Evolutionary conservation across 345 rosid species (phyloP), one percentile per base, ranked within the genome.

Genomic region (Acer campestre): DNA sequence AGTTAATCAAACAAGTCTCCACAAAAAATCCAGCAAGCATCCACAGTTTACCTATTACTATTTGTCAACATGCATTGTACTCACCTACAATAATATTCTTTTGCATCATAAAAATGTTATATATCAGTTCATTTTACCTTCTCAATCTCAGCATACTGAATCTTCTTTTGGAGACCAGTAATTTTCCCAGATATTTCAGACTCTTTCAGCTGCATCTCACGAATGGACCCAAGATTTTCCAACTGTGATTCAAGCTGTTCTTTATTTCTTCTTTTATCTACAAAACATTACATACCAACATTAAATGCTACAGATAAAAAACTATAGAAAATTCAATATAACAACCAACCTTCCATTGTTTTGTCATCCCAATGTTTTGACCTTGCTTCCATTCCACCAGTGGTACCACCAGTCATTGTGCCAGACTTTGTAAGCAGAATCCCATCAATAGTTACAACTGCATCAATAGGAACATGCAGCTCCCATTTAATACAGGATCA

Each of bases 401-500:
- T 94, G 70, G 98, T 94, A 79, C 99, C 99, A 84, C 99, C 99
- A 83, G 98, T 96, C 99, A 96, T 96, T 80, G 98, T 96, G 74
- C 99, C 99, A 79, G 98, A 82, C 87, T 92, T 96, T 44, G 99
- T 87, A 49, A 96, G 98, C 59, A 96, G 81, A 77, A 89, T 90
- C 75, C 99, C 99, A 84, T 96, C 99, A 84, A 90, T 89, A 75
- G 98, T 96, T 67, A 96, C 99, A 89, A 94, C 99, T 96, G 83
- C n/a, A 75, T 25, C n/a, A n/a, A 78, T 75, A 87, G 75, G 42
- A 64, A 82, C 18, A 77, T 44, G 65, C 69, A 70, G 78, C 35
- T 14, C 69, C 29, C 58, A 55, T 68, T 79, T 70, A 6, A 59
- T 73, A 75, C 38, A 68, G 66, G 68, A 48, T 75, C 68, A 75